A percentile compares a stretch with the other conserved stretches of the same genome.
Conservation (phyloP, 1,284 basidiomycete genomes). For the Chondrostereum purpureum region DNA sequence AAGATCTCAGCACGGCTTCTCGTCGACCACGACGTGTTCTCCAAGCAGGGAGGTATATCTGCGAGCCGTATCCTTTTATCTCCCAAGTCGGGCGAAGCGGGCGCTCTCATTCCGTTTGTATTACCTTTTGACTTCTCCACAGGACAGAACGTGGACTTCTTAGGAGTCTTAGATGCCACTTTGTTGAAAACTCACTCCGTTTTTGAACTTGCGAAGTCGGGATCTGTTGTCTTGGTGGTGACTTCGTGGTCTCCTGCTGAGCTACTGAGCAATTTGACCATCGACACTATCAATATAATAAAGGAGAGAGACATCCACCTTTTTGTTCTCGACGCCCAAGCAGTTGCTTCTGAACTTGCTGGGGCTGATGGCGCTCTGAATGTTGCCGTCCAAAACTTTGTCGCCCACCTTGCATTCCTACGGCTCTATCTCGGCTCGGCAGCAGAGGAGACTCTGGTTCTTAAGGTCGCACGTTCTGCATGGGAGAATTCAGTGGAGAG, state of each 20-base stretch:
- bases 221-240: conserved; percentile 52
- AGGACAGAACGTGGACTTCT: conserved; percentile 52
- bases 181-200: conserved; percentile 65
- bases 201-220: conserved; percentile 49
- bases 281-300: conserved; percentile 34
- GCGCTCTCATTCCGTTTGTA: conserved; percentile 41
- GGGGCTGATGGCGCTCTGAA: conserved; percentile 26
- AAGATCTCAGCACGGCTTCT: conserved; percentile 52
- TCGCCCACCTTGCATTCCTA: conserved; percentile 62
- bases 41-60: conserved; percentile 59
- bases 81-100: conserved; percentile 28
- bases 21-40: conserved; percentile 63
- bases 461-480: conserved; percentile 39
- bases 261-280: conserved; percentile 46
- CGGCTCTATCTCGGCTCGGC: conserved; percentile 62
- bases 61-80: conserved; percentile 56
- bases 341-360: conserved; percentile 30
- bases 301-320: conserved; percentile 45
- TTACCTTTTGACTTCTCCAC: conserved; percentile 44
- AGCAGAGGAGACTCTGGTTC: conserved; percentile 47
- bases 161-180: conserved; percentile 62
- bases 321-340: conserved; percentile 51
- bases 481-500: conserved; percentile 37
- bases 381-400: conserved; percentile 41
- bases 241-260: conserved; percentile 61